Base-by-base conservation (phyloP, 1,139 yeast species). In the Blastobotrys apis region DNA sequence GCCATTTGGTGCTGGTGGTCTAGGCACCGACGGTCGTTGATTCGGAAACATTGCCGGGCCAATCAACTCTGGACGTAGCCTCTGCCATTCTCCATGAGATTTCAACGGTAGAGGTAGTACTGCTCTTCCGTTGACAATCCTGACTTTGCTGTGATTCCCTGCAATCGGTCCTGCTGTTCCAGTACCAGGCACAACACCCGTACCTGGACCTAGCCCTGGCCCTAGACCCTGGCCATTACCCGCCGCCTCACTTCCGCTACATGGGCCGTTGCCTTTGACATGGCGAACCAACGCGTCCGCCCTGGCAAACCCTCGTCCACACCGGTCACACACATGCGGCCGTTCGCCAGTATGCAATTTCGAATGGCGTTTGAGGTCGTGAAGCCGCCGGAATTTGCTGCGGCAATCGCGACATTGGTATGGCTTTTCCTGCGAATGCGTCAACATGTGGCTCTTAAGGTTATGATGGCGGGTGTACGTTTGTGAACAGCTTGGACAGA, bases 301-400 rank as follows among this genome's bases (percentile, higher is more conserved):
- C 23, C 95, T 67, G 1, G 94, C 87, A 66, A 85, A 85, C 42
- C 73, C 67, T 39, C 85, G 71, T 12, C 77, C 75, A 63, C 95
- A 85, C 44, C 68, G 67, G 8, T 64, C 67, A 62, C 94, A 84
- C 27, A 63, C 64, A 58, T 68, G 81, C 1, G 92, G 90, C 59
- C 77, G 80, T 53, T 79, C 87, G 32, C 92, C 92, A 0, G 88
- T 77, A 58, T 85, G 95, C 29, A 81, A 69, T 60, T 81, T 81
- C 51, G 77, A 77, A 58, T 85, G 95, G 37, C 95, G 71, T 58
- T 80, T 82, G 54, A 84, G 69, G 60, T 85, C 94, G 60, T 84
- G 92, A 31, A 79, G 74, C 34, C 94, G 70, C 48, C 94, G 72
- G 59, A 85, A 85, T 53, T 72, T 74, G 41, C 76, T 67, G 46